A percentile compares a stretch with the other conserved stretches of the same genome.
These are phyloP conservation scores for Flaveria floridana DNA, from an alignment of 140 eudicot species.

Conservation along the genomic window DNA sequence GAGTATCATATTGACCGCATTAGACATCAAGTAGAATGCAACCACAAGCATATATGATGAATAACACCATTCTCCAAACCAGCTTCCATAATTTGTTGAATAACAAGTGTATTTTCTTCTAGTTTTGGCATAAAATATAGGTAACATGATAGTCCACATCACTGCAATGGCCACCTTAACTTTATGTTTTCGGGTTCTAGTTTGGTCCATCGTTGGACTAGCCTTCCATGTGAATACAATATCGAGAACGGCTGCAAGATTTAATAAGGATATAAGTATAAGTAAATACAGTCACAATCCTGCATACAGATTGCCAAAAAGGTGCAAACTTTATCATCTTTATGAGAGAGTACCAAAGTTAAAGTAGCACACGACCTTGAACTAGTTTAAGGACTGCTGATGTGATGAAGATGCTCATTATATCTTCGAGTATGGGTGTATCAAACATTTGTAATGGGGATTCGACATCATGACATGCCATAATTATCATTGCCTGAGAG, in stretches of 20 bases:
- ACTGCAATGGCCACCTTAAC: constrained; percentile 64
- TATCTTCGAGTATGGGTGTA: constrained; percentile 72
- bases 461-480: constrained; percentile 81
- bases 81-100: constrained; percentile 58
- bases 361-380: constrained; percentile 63
- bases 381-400: constrained; percentile 87
- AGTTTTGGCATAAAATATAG: constrained; percentile 59
- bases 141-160: constrained; percentile 83
- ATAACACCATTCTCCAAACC: constrained; percentile 99
- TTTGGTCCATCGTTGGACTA: constrained; percentile 62
- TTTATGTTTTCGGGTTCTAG: constrained; percentile 47
- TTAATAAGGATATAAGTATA: constrained; percentile 11
- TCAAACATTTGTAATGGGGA: constrained; percentile 85
- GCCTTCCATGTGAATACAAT: constrained; percentile 89
- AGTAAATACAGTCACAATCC: not conserved
- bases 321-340: constrained; percentile 29
- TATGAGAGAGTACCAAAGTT: constrained; percentile 43
- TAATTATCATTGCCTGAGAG: constrained; percentile 83
- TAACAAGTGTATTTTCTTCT: constrained; percentile 79
- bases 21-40: constrained; percentile 73
- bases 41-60: constrained; percentile 92
- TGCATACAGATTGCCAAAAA: constrained; percentile 16
- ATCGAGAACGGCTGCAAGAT: constrained; percentile 79
- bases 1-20: constrained; percentile 84
- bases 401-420: constrained; percentile 93